A percentile compares a stretch with the other conserved stretches of the same genome.
Conservation (phyloP, 495 filamentous ascomycete genomes). For the Neurospora sp. region DNA sequence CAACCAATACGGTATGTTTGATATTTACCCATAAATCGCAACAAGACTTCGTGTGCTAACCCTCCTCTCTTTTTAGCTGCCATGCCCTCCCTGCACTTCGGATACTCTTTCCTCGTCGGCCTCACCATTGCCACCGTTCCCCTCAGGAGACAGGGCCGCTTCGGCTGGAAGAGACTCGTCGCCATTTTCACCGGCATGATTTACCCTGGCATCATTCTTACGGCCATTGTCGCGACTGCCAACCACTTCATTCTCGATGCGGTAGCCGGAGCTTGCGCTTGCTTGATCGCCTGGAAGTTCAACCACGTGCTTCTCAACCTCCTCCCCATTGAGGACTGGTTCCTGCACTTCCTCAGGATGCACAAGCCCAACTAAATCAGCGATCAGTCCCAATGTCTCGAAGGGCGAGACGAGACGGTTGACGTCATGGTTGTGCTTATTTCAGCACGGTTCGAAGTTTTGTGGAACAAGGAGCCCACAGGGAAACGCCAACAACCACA, state of each 20-base stretch:
- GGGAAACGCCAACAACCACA: not conserved
- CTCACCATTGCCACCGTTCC: slow-evolving; percentile 47
- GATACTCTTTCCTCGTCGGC: slow-evolving; percentile 67
- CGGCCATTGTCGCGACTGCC: slow-evolving; percentile 61
- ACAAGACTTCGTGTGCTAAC: not conserved
- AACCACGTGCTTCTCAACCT: slow-evolving; percentile 20
- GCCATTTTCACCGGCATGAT: slow-evolving; percentile 44
- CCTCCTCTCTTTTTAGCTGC: slow-evolving; percentile 35
- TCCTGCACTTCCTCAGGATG: slow-evolving; percentile 17
- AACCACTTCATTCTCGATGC: slow-evolving; percentile 69
- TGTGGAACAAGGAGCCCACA: not conserved
- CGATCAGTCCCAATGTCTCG: not conserved
- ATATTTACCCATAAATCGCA: not conserved
- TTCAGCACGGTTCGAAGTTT: not conserved
- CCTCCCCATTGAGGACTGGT: slow-evolving; percentile 20
- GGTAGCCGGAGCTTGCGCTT: slow-evolving; percentile 45
- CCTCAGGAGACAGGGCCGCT: slow-evolving; percentile 12
- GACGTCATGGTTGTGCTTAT: not conserved
- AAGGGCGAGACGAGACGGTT: not conserved
- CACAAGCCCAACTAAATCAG: slow-evolving; percentile 15
- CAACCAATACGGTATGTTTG: slow-evolving; percentile 28
- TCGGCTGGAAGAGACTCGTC: slow-evolving; percentile 18
- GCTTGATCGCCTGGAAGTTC: slow-evolving; percentile 18
- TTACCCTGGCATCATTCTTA: slow-evolving; percentile 55
- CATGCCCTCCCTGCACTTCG: slow-evolving; percentile 75